Evolutionary conservation across 306 rosid species (phyloP), one percentile per base, ranked within the genome.

Genomic region (Cicer yamashitae): DNA sequence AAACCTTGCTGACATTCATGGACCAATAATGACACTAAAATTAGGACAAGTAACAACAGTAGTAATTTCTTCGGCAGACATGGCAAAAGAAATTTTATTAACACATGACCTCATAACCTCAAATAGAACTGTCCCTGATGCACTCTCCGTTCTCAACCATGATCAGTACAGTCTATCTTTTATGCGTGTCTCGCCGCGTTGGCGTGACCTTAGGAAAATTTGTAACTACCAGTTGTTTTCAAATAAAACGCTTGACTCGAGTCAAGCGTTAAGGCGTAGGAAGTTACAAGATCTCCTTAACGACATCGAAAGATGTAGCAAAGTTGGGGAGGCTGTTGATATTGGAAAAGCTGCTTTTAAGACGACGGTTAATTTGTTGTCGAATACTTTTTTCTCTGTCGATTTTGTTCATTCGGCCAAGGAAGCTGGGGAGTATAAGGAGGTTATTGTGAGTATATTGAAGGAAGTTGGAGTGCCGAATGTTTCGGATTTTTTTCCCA

Each of bases 311-410:
- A 30, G 34, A 7, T 72, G 83, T 13, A 47, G 83, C 0, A 34
- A n/a, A 5, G 3, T 4, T 1, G 82, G 78, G 2, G 75, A 87
- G 15, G 86, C 77, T 0, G 72, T 89, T 2, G 89, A 87, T 3
- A 59, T 89, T 1, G 94, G 84, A 6, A 76, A 45, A 50, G 82
- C 77, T 0, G 86, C 84, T 11, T 89, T 85, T 63, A 62, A 17
- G 44, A 82, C 87, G 0, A 22, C 81, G 0, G 60, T 87, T 0
- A 85, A 84, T 41, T 13, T 83, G 45, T 8, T 89, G 2, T 89
- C 88, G 0, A 67, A 78, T 53, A 82, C 89, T 6, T 71, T 89
- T 13, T 82, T 85, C 17, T 87, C 88, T 0, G 47, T 61, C 0
- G 89, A 89, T 80, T 79, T 87, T 8, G 89, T 77, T 0, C 74